Percentiles rank a stretch among this genome's conserved stretches.
phyloP scores from a whole-genome alignment of 2,329 filamentous ascomycete genomes.

The Pseudogymnoascus sp. region DNA sequence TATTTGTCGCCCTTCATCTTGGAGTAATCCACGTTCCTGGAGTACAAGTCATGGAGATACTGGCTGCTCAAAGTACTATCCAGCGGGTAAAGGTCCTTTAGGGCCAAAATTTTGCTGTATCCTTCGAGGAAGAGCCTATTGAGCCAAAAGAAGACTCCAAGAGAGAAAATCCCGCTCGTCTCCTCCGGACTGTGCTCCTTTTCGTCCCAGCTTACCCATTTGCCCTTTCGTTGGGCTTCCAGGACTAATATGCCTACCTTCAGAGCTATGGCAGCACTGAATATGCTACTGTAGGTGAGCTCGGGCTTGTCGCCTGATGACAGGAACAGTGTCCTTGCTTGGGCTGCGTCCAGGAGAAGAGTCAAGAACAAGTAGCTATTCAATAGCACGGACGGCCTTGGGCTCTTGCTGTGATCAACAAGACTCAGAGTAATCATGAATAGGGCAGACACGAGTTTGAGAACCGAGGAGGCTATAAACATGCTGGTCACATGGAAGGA shows the following conservation, averaged over 20 bases:
- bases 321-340: conserved; percentile 36
- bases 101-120: conserved; percentile 19
- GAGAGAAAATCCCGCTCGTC: conserved; percentile 24
- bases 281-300: conserved; percentile 13
- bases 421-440: conserved; percentile 15
- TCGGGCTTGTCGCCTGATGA: conserved; percentile 9
- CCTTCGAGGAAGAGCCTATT: conserved; percentile 25
- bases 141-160: conserved; percentile 27
- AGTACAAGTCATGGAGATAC: conserved; percentile 14
- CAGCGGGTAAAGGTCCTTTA: conserved; percentile 23
- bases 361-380: conserved; percentile 34
- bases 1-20: conserved; percentile 12
- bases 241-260: conserved; percentile 10
- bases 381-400: conserved; percentile 36
- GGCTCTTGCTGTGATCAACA: conserved; percentile 28
- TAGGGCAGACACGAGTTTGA: conserved; percentile 22
- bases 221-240: conserved; percentile 17
- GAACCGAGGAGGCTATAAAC: conserved; percentile 25
- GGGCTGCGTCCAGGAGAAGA: conserved; percentile 35
- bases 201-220: conserved; percentile 21
- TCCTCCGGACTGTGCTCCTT: conserved; percentile 26
- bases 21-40: conserved; percentile 11
- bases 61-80: conserved; percentile 18
- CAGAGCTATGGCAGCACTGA: conserved; percentile 10
- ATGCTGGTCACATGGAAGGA: conserved; percentile 18